Conservation (phyloP, 352 stramenopile species). For the Phytophthora pluvialis region DNA sequence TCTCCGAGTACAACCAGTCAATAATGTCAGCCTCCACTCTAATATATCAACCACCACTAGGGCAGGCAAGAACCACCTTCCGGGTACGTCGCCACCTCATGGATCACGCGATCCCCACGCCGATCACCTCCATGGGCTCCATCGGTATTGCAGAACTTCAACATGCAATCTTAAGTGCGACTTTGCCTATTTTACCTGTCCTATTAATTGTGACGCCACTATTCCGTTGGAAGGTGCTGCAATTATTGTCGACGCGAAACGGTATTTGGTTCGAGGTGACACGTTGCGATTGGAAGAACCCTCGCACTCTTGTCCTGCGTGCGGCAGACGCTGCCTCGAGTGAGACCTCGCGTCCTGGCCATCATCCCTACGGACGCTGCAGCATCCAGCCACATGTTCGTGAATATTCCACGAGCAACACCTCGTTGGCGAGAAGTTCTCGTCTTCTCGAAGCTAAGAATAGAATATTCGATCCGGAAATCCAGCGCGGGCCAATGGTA, state of each 20-base stretch:
- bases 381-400: conserved; percentile 20
- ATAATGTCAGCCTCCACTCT: neutral
- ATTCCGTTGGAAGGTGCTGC: neutral
- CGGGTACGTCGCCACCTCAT: conserved; percentile 60
- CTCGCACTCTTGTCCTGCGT: conserved; percentile 9
- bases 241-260: neutral
- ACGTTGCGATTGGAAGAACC: conserved; percentile 22
- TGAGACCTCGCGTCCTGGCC: conserved; percentile 17
- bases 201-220: too few relatives aligned
- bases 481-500: conserved; percentile 18
- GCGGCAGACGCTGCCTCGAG: neutral
- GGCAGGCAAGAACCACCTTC: conserved; percentile 39
- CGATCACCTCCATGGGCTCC: conserved; percentile 53
- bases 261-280: conserved; percentile 14
- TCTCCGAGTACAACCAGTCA: conserved; percentile 1
- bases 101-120: conserved; percentile 76
- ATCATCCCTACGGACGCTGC: neutral
- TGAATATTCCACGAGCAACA: conserved; percentile 30
- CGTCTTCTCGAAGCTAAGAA: conserved; percentile 38
- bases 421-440: too few relatives aligned
- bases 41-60: neutral
- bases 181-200: too few relatives aligned
- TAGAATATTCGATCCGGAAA: conserved; percentile 27
- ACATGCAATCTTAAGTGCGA: conserved; percentile 26
- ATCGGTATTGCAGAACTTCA: conserved; percentile 25